Percentiles rank a stretch among this genome's conserved stretches.
phyloP scores from a whole-genome alignment of 1,139 yeast genomes.

The Debaryomyces coudertii region DNA sequence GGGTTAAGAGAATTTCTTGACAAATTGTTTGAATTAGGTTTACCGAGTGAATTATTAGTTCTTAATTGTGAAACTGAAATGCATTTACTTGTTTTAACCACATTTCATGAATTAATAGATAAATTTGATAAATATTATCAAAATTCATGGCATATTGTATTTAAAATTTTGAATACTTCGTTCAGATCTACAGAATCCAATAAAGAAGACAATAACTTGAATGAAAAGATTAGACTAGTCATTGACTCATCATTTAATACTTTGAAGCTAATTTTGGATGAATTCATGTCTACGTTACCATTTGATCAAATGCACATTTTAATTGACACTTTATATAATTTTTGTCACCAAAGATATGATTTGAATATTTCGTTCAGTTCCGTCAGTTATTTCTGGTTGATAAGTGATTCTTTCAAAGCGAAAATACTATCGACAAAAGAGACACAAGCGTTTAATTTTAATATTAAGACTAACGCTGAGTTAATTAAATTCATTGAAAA shows the following conservation, averaged over 20 bases:
- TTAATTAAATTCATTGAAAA: constrained; percentile 24
- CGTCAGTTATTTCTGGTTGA: constrained; percentile 87
- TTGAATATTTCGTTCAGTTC: constrained; percentile 88
- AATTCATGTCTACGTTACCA: constrained; percentile 75
- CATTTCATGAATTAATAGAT: constrained; percentile 71
- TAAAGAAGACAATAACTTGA: constrained; percentile 31
- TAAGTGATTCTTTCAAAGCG: constrained; percentile 70
- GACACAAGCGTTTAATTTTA: constrained; percentile 8
- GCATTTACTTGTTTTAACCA: constrained; percentile 60
- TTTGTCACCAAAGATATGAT: constrained; percentile 70
- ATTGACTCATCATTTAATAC: constrained; percentile 75
- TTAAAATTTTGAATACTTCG: constrained; percentile 69
- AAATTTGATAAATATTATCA: constrained; percentile 61
- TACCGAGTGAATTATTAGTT: constrained; percentile 44
- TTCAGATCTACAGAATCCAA: constrained; percentile 44
- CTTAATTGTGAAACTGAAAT: constrained; percentile 67
- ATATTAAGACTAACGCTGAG: constrained; percentile 20
- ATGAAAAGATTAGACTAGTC: constrained; percentile 50
- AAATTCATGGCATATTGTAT: constrained; percentile 72
- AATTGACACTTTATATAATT: constrained; percentile 71
- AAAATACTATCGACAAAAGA: constrained; percentile 24
- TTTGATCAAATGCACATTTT: constrained; percentile 59
- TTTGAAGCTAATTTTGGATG: constrained; percentile 79
- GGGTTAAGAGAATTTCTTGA: constrained; percentile 38
- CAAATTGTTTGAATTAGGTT: constrained; percentile 38